These are phyloP conservation scores for Debaryomycetaceae sp. DNA, from an alignment of 1,139 yeast genomes.

Conservation along the genomic window DNA sequence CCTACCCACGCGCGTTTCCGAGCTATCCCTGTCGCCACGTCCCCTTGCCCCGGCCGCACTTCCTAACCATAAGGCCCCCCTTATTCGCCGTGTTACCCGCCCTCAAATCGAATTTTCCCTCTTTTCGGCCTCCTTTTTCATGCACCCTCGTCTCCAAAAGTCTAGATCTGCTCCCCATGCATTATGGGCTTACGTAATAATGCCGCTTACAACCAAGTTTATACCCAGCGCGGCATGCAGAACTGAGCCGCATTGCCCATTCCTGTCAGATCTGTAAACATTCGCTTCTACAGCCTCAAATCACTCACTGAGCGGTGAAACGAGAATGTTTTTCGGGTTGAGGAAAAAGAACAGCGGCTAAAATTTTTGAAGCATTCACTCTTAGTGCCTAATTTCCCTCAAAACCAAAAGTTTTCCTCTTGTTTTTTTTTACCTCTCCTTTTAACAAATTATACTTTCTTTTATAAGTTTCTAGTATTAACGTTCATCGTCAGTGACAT, in stretches of 20 bases:
- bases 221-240: background rate
- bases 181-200: background rate
- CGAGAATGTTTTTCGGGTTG: background rate
- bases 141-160: background rate
- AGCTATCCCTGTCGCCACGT: no score
- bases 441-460: background rate
- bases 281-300: background rate
- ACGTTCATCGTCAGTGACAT: background rate
- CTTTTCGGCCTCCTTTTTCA: background rate
- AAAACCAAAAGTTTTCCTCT: background rate
- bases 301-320: background rate
- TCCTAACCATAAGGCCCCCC: no score
- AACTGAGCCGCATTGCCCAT: background rate
- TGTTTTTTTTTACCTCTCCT: background rate
- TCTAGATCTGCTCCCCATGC: conserved; percentile 1
- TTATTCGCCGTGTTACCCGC: background rate
- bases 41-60: no score
- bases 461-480: background rate
- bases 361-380: conserved; percentile 1
- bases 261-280: background rate
- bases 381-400: conserved; percentile 1
- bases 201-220: no score
- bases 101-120: background rate
- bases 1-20: no score
- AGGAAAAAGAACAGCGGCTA: background rate